Conservation (phyloP, 2,329 filamentous ascomycete genomes). For the Huntiella abstrusa region DNA sequence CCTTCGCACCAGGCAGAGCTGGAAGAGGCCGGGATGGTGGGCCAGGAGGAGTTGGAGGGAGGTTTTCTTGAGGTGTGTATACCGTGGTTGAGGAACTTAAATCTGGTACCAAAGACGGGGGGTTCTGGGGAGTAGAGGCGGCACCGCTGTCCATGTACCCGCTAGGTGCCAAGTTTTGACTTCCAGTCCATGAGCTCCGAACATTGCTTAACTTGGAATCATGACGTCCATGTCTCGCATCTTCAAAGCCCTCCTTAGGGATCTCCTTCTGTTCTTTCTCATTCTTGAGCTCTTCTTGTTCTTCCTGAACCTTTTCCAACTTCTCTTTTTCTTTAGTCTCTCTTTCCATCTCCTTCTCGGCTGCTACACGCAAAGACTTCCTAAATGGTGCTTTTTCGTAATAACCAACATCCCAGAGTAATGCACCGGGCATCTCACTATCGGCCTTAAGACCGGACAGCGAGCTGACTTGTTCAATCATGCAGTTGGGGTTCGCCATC, state of each 20-base stretch:
- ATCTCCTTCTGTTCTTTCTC: not conserved
- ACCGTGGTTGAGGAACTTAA: no score
- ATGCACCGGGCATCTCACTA: constrained; percentile 75
- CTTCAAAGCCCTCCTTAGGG: not conserved
- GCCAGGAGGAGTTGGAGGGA: no score
- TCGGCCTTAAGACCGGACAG: constrained; percentile 67
- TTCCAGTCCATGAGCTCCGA: not conserved
- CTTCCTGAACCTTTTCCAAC: constrained; percentile 1
- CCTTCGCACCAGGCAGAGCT: not conserved
- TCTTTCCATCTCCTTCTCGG: constrained; percentile 44
- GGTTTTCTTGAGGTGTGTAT: no score
- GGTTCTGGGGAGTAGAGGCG: no score
- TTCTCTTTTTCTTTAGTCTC: constrained; percentile 9
- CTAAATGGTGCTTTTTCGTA: constrained; percentile 84
- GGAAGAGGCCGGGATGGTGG: not conserved
- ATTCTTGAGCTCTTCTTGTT: not conserved
- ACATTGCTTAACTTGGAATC: constrained; percentile 6
- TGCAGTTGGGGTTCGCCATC: constrained; percentile 76
- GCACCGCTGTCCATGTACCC: no score
- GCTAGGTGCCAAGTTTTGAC: no score
- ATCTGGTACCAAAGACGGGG: no score
- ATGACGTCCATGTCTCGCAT: constrained; percentile 4
- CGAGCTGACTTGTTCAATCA: constrained; percentile 77
- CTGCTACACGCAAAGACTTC: constrained; percentile 55
- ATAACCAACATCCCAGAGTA: constrained; percentile 93